Base-by-base conservation (phyloP, 2,329 filamentous ascomycete genomes). In the Nigrospora osmanthi region DNA sequence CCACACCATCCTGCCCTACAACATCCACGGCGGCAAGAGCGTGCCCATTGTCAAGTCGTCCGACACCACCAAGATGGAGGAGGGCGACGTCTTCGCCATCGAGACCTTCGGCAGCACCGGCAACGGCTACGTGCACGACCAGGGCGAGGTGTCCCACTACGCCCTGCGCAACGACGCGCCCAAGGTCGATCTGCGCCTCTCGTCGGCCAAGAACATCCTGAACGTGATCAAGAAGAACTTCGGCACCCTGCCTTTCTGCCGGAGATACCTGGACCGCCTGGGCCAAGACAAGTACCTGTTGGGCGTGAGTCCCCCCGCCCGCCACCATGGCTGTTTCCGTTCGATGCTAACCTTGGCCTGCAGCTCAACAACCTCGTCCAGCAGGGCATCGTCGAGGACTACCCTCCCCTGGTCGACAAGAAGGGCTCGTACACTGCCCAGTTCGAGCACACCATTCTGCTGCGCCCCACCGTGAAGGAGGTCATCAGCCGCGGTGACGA, bases 161-260 rank as follows among this genome's bases (percentile, higher is more conserved):
- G 89, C 89, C 38, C 82, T 85, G 62, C 73, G 78, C 50, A 66
- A 71, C 31, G 85, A 95, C 62, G 83, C 83, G 4, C 79, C 83
- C 41, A 87, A 89, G 59, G 82, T 87, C 9, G 80, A 87, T 46
- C 71, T 95, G 48, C 80, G 87, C 41, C 71, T 94, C 40, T 80
- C 83, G 36, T 94, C 88, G 38, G 90, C 90, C 48, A 93, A 90
- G 72, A 85, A 81, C 45, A 73, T 96, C 45, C 73, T 95, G 54
- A 91, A 78, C 57, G 84, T 89, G 23, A 96, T 97, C 65, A 93
- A 88, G 69, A 95, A 95, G 75, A 95, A 95, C 68, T 97, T 96
- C 63, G 87, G 89, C 53, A 95, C 89, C 1, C 69, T 97, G 54
- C 89, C 89, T 3, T 97, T 89, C 67, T 95, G 89, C 66, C 77